Evolutionary conservation across 495 filamentous ascomycete genomes (phyloP).

Genomic region (Barbatosphaeria neglecta): DNA sequence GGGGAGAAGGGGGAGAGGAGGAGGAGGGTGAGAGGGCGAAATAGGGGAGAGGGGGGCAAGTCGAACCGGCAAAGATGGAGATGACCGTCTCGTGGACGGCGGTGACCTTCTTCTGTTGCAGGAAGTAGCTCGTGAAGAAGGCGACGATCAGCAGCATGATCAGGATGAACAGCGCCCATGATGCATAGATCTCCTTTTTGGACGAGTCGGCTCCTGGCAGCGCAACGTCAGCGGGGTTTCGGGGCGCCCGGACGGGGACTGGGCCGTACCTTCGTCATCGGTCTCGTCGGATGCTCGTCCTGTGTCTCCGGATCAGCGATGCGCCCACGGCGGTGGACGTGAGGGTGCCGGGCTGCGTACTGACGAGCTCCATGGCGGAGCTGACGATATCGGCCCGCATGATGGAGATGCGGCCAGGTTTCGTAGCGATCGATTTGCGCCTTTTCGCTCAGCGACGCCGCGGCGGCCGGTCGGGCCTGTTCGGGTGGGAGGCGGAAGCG

Average conservation of each 20-base stretch:
- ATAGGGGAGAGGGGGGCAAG: constrained; percentile 3
- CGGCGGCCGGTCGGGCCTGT: not conserved
- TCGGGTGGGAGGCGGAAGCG: not conserved
- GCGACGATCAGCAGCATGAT: constrained; percentile 86
- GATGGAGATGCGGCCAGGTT: constrained; percentile 11
- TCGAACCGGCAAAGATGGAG: constrained; percentile 89
- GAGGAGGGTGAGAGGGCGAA: not conserved
- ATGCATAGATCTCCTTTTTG: constrained; percentile 82
- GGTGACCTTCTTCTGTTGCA: constrained; percentile 90
- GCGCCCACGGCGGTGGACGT: not conserved
- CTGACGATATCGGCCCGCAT: constrained; percentile 24
- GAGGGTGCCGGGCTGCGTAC: constrained; percentile 15
- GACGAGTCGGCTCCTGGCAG: constrained; percentile 33
- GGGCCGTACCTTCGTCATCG: constrained; percentile 34
- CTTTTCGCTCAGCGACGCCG: not conserved
- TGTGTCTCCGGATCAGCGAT: constrained; percentile 16
- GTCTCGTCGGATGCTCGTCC: constrained; percentile 38
- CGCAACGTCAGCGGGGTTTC: constrained; percentile 8
- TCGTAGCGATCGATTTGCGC: not conserved
- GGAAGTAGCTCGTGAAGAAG: constrained; percentile 91
- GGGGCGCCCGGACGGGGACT: too few relatives aligned
- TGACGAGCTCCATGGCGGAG: constrained; percentile 28
- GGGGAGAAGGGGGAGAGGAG: not conserved
- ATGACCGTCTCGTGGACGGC: constrained; percentile 96
- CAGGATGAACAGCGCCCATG: constrained; percentile 94